phyloP scores from a whole-genome alignment of 257 asterid genomes.

The Primulina eburnea region DNA sequence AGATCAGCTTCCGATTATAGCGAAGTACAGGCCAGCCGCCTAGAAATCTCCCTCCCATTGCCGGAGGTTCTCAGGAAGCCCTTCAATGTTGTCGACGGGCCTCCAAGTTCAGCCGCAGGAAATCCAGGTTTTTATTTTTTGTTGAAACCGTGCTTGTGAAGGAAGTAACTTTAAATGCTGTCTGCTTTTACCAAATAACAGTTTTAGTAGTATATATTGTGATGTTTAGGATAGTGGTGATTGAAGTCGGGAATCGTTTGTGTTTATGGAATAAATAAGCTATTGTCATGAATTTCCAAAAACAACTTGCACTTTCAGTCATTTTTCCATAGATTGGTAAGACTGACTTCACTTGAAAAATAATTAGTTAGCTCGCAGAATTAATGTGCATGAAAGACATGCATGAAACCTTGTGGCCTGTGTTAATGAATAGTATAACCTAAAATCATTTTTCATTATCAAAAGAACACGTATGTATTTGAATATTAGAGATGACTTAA shows the following conservation, averaged over 20 bases:
- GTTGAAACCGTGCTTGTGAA: neutral
- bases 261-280: neutral
- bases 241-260: neutral
- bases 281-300: neutral
- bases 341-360: too few relatives aligned
- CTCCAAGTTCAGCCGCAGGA: slow-evolving; percentile 95
- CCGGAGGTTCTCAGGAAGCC: slow-evolving; percentile 74
- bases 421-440: too few relatives aligned
- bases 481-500: too few relatives aligned
- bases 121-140: slow-evolving; percentile 62
- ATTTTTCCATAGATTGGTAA: too few relatives aligned
- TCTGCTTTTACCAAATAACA: neutral
- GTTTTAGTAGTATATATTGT: neutral
- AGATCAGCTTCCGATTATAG: slow-evolving; percentile 69
- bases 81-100: slow-evolving; percentile 76
- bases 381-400: too few relatives aligned
- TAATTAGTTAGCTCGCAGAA: too few relatives aligned
- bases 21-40: slow-evolving; percentile 90
- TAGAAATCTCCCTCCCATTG: slow-evolving; percentile 75
- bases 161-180: neutral
- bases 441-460: too few relatives aligned
- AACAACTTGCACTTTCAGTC: too few relatives aligned
- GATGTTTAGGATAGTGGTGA: neutral
- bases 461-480: too few relatives aligned
- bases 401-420: too few relatives aligned